Percentiles rank a stretch among this genome's conserved stretches.
phyloP scores from a whole-genome alignment of 2,329 filamentous ascomycete genomes.

The Remersonia thermophila region DNA sequence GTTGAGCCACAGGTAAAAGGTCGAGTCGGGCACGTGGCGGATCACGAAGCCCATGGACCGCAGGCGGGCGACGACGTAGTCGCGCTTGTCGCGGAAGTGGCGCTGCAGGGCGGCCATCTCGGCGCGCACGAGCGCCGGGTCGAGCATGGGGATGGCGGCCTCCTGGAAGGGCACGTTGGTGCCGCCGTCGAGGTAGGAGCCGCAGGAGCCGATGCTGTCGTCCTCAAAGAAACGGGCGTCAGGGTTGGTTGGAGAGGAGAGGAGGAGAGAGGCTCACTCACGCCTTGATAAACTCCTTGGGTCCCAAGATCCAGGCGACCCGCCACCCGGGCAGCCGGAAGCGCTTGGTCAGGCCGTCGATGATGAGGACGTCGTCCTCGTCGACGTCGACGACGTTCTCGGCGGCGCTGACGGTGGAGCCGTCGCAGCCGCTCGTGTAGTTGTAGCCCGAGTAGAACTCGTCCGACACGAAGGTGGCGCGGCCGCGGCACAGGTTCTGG shows the following conservation, averaged over 20 bases:
- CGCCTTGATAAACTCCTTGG: slow-evolving; percentile 92
- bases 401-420: slow-evolving; percentile 75
- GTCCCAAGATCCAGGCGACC: slow-evolving; percentile 90
- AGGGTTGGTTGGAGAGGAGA: not conserved
- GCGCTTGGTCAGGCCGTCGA: slow-evolving; percentile 91
- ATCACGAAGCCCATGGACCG: slow-evolving; percentile 78
- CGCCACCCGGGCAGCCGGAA: slow-evolving; percentile 95
- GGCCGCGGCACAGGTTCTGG: slow-evolving; percentile 82
- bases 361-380: slow-evolving; percentile 81
- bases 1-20: slow-evolving; percentile 78
- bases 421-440: slow-evolving; percentile 86
- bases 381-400: slow-evolving; percentile 85
- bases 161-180: slow-evolving; percentile 94
- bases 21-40: slow-evolving; percentile 74
- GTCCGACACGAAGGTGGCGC: slow-evolving; percentile 85
- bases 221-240: too few species aligned
- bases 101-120: slow-evolving; percentile 85
- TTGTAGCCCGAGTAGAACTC: slow-evolving; percentile 97
- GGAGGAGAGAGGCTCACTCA: slow-evolving; percentile 23
- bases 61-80: slow-evolving; percentile 74
- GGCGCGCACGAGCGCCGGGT: slow-evolving; percentile 62
- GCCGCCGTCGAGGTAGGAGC: slow-evolving; percentile 87
- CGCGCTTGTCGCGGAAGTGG: slow-evolving; percentile 85
- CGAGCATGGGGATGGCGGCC: slow-evolving; percentile 85
- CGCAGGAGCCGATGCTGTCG: slow-evolving; percentile 65